Base-by-base conservation (phyloP, 805 yeast genomes). In the Allodekkera sacchari region DNA sequence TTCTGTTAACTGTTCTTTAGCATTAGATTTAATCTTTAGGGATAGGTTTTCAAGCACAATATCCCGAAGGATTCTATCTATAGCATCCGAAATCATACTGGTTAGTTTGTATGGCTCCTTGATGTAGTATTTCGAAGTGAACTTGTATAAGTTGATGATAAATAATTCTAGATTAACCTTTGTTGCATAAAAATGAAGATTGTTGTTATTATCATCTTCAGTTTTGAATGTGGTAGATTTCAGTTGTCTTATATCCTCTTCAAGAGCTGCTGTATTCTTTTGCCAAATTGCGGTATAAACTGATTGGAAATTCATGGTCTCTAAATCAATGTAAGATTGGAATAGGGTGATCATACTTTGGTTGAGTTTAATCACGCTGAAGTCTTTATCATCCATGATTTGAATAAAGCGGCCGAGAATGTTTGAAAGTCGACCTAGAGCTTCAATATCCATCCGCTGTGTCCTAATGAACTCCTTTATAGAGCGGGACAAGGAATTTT, bases 1-100 rank as follows among this genome's bases (percentile, higher is more conserved):
- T 60, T 92, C 97, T 0, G 95, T 80, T 18, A 85, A 71, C 43
- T 85, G 88, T 55, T 89, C 97, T 49, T 94, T 83, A 39, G 87
- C 82, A 9, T 79, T 72, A 2, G 87, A 68, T 42, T 74, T 69
- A 30, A 81, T 67, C 38, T 76, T 74, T 10, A 68, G 65, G 35
- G 71, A 66, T 29, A 83, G 71, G 37, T 77, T 73, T 25, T 64
- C 64, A 43, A 84, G 70, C 1, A 89, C 81, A 2, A 83, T 72
- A 27, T 71, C 68, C 13, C 71, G 68, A 39, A 88, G 63, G n/a
- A 85, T 71, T 15, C 60, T 52, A 47, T 92, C 96, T 33, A 87
- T 66, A 2, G 78, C 63, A 7, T 62, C 64, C 30, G 82, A 61
- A 14, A 78, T 66, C 22, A 74, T 71, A 33, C 78, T 76, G 27